A percentile compares a stretch with the other conserved stretches of the same genome.
These are phyloP conservation scores for Gossypium sturtianum DNA, from an alignment of 345 rosid species.

Conservation along the genomic window DNA sequence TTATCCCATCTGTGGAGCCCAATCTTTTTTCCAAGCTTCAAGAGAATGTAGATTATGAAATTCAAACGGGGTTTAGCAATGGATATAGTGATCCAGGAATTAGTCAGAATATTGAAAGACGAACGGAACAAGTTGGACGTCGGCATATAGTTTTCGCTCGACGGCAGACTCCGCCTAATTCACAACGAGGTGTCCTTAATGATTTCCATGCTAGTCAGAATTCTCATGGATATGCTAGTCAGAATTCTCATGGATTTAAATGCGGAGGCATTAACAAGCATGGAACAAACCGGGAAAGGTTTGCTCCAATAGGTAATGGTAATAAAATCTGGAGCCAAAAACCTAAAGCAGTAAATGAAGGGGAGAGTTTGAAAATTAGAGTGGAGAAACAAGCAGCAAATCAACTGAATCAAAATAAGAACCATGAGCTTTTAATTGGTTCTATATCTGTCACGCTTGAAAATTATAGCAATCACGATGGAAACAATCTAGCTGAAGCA, in stretches of 20 bases:
- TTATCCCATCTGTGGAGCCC: slow-evolving; percentile 32
- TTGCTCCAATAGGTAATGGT: slow-evolving; percentile 31
- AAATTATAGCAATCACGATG: slow-evolving; percentile 31
- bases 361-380: slow-evolving; percentile 27
- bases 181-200: slow-evolving; percentile 36
- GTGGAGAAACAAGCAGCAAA: slow-evolving; percentile 36
- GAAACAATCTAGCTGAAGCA: slow-evolving; percentile 25
- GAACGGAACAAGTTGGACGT: slow-evolving; percentile 24
- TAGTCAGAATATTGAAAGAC: slow-evolving; percentile 33
- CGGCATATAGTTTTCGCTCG: slow-evolving; percentile 23
- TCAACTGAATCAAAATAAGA: slow-evolving; percentile 42
- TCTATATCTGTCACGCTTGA: slow-evolving; percentile 66
- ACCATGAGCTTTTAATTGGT: slow-evolving; percentile 65
- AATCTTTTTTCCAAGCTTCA: slow-evolving; percentile 26
- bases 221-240: slow-evolving; percentile 31
- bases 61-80: slow-evolving; percentile 31
- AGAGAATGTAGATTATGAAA: slow-evolving; percentile 39
- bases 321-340: slow-evolving; percentile 77
- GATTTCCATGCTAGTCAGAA: slow-evolving; percentile 41
- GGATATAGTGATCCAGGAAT: slow-evolving; percentile 28
- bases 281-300: slow-evolving; percentile 46
- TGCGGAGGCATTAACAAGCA: slow-evolving; percentile 47
- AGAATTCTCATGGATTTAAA: slow-evolving; percentile 37
- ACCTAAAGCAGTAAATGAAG: slow-evolving; percentile 41
- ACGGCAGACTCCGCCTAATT: slow-evolving; percentile 37